Conservation (phyloP, 148 eudicot genomes). For the Simmondsia chinensis region DNA sequence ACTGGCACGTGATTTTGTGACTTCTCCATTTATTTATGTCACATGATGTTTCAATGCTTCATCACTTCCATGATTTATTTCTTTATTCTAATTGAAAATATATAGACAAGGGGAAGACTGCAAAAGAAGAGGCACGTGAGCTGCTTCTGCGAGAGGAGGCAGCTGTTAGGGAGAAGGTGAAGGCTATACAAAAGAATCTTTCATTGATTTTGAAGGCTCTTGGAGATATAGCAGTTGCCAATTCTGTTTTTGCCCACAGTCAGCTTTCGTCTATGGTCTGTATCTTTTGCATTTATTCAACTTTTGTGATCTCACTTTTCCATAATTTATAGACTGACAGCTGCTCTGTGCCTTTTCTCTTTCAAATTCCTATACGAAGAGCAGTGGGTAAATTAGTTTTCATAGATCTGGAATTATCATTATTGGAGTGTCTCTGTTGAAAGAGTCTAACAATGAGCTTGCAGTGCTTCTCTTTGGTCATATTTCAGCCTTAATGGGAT, state of each 20-base stretch:
- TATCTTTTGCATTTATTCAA: constrained; percentile 10
- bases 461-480: no score
- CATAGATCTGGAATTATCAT: no score
- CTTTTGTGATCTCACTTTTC: background rate
- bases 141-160: constrained; percentile 79
- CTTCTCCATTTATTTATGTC: background rate
- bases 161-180: constrained; percentile 50
- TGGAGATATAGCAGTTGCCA: constrained; percentile 81
- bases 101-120: constrained; percentile 83
- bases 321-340: background rate
- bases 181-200: constrained; percentile 56
- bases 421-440: no score
- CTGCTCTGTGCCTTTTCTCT: no score
- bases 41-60: constrained; percentile 1
- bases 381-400: no score
- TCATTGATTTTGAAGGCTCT: constrained; percentile 66
- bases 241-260: constrained; percentile 91
- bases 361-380: no score
- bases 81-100: constrained; percentile 6
- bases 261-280: constrained; percentile 85
- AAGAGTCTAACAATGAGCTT: no score
- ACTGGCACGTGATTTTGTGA: constrained; percentile 30
- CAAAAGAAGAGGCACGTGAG: constrained; percentile 98
- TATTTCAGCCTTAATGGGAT: no score
- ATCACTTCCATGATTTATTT: constrained; percentile 1